Base-by-base conservation (phyloP, 257 asterid species). In the Eustoma russellianum region DNA sequence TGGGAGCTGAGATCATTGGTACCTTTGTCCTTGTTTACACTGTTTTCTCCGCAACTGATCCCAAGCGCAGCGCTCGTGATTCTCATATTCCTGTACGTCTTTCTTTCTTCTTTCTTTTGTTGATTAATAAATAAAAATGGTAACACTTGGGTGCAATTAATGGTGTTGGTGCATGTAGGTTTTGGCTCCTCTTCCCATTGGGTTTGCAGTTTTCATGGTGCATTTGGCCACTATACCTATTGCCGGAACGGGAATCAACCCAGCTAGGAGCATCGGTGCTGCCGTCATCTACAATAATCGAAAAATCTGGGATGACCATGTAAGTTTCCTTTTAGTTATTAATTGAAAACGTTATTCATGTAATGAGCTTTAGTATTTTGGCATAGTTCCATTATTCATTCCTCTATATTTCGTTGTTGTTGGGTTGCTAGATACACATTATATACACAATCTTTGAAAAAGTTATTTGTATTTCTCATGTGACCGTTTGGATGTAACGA, bases 201-300 rank as follows among this genome's bases (percentile, higher is more conserved):
- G 97, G 16, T 89, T 89, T 58, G 97, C 97, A 10, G 97, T 89
- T 8, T 89, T 89, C 75, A 89, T 89, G 97, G n/a, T n/a, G n/a
- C n/a, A n/a, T n/a, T 79, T 89, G 83, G 97, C 94, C 5, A 89
- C 97, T 13, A 89, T 89, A 24, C 95, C 95, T 45, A 79, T 89
- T 70, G 83, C 97, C 34, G 95, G 97, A 65, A 89, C 95, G 34
- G 97, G 95, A 1, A 88, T 88, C 41, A 88, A 88, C 81, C 97
- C 97, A 3, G 97, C 97, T 9, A 67, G 97, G 73, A 88, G 97
- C 75, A 77, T 89, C 50, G 97, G 97, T 14, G 97, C 97, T 43
- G 97, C 97, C 7, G 97, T 89, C 0, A 86, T 89, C 77, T 81
- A 33, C 76, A 76, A 87, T 80, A 59, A 70, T 10, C 59, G 57